Conservation (phyloP, 495 filamentous ascomycete genomes). For the Geoglossum glabrum region DNA sequence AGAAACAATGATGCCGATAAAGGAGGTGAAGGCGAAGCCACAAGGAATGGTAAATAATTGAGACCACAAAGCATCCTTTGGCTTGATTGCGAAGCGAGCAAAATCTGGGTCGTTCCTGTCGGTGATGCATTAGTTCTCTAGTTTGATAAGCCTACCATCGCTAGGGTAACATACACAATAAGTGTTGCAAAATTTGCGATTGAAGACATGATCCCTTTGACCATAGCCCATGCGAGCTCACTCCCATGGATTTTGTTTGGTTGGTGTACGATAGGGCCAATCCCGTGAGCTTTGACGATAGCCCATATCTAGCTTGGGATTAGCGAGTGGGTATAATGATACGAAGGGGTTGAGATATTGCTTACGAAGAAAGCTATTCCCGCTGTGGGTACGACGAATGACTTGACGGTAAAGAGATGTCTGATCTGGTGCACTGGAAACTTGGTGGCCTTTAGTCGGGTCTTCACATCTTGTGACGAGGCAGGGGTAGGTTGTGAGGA, state of each 20-base stretch:
- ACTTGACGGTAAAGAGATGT: conserved; percentile 84
- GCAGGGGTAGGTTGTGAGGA: not conserved
- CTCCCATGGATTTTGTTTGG: conserved; percentile 40
- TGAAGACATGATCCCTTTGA: conserved; percentile 68
- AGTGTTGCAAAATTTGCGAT: conserved; percentile 89
- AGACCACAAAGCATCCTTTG: conserved; percentile 70
- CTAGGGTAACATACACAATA: conserved; percentile 24
- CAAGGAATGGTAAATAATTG: conserved; percentile 74
- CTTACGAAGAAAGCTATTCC: conserved; percentile 49
- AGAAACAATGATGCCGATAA: conserved; percentile 86
- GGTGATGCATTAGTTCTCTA: not conserved
- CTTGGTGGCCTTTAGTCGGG: conserved; percentile 12
- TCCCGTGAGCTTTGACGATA: conserved; percentile 59
- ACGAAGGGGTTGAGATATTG: conserved; percentile 15
- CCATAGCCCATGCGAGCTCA: conserved; percentile 57
- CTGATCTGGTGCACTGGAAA: conserved; percentile 55
- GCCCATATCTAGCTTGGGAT: conserved; percentile 41
- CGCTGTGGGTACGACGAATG: conserved; percentile 64
- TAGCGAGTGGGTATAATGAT: not conserved
- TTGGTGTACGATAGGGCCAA: conserved; percentile 72
- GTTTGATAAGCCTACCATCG: conserved; percentile 7
- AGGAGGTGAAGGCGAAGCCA: conserved; percentile 73
- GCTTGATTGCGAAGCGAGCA: conserved; percentile 63
- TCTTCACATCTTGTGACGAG: not conserved
- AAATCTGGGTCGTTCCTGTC: conserved; percentile 64